phyloP scores from a whole-genome alignment of 2,329 filamentous ascomycete species.

The Dothistroma septosporum region DNA sequence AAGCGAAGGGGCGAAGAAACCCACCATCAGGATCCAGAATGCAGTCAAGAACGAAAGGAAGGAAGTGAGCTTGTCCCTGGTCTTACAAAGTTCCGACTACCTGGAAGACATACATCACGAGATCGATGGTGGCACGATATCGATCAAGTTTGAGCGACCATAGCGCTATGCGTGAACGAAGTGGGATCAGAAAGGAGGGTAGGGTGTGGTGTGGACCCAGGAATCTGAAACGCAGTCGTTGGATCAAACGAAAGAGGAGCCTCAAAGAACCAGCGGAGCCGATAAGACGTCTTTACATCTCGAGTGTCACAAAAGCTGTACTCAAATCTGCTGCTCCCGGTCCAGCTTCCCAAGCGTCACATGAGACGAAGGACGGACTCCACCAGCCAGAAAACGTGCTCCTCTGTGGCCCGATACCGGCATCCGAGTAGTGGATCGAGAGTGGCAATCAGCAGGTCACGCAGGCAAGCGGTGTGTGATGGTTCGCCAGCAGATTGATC shows the following conservation, averaged over 20 bases:
- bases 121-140: conserved; percentile 17
- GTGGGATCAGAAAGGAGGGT: not conserved
- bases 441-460: conserved; percentile 1
- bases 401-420: conserved; percentile 1
- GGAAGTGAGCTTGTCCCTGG: conserved; percentile 16
- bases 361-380: not conserved
- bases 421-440: conserved; percentile 6
- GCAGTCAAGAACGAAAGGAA: conserved; percentile 5
- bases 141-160: conserved; percentile 18
- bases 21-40: conserved; percentile 16
- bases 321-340: conserved; percentile 1
- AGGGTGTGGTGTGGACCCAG: not conserved
- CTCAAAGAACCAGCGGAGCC: not conserved
- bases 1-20: conserved; percentile 10
- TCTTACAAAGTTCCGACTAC: conserved; percentile 12
- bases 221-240: not conserved
- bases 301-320: conserved; percentile 5
- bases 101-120: conserved; percentile 14
- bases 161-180: not conserved
- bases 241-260: not conserved
- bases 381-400: not conserved
- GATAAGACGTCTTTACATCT: conserved; percentile 3
- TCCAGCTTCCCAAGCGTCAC: conserved; percentile 11
- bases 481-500: not conserved
- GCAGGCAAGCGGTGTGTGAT: conserved; percentile 4